Evolutionary conservation across 1,284 basidiomycete species (phyloP).

Genomic region (Rugiboletus extremiorientalis): DNA sequence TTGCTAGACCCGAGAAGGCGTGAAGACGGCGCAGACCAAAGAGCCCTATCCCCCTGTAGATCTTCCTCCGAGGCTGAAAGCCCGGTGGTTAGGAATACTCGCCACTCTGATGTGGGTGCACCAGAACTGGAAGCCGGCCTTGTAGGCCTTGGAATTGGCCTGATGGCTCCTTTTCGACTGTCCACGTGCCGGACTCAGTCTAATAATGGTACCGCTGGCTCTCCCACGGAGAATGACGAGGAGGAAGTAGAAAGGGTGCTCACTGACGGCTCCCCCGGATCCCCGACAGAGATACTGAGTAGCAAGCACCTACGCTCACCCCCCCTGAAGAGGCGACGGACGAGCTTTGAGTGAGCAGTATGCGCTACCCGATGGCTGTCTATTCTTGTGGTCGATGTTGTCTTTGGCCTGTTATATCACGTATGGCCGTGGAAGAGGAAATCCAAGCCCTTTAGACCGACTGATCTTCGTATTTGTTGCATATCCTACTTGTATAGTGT

Average conservation of each 20-base stretch:
- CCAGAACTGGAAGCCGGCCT: constrained; percentile 34
- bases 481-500: constrained; percentile 36
- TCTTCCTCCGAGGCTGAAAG: constrained; percentile 51
- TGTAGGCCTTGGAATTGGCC: constrained; percentile 48
- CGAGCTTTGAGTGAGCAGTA: constrained; percentile 24
- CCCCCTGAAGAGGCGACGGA: constrained; percentile 46
- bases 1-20: constrained; percentile 17
- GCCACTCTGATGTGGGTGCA: constrained; percentile 27
- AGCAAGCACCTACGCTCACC: constrained; percentile 35
- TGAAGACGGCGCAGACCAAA: constrained; percentile 12
- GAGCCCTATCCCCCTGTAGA: constrained; percentile 31
- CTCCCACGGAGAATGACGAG: constrained; percentile 31
- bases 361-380: constrained; percentile 2
- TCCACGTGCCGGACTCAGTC: constrained; percentile 33
- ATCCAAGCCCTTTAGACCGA: constrained; percentile 3
- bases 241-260: constrained; percentile 33
- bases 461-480: constrained; percentile 18
- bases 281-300: constrained; percentile 25
- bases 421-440: constrained; percentile 11
- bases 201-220: constrained; percentile 9
- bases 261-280: constrained; percentile 22
- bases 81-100: constrained; percentile 54
- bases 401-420: constrained; percentile 14
- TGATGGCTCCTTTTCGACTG: constrained; percentile 53
- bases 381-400: constrained; percentile 13